phyloP scores from a whole-genome alignment of 129 eudicot species.

The Flaveria sonorensis region DNA sequence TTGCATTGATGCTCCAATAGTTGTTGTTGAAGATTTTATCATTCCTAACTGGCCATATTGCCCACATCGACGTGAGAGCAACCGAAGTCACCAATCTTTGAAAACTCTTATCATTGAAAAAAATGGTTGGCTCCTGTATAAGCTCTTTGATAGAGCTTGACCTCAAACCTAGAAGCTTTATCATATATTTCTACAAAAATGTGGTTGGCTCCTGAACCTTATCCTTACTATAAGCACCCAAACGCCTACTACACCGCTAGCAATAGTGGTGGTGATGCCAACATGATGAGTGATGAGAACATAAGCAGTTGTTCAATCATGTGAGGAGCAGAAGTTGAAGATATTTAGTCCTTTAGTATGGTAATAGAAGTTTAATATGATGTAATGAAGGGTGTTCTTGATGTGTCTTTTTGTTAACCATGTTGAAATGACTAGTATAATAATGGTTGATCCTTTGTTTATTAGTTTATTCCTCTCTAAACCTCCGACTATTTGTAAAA shows the following conservation, averaged over 20 bases:
- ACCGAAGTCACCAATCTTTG: no score
- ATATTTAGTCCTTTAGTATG: background rate
- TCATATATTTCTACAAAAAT: no score
- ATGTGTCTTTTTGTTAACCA: conserved; percentile 2
- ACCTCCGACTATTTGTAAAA: no score
- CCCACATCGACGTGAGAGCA: no score
- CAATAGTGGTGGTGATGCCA: conserved; percentile 20
- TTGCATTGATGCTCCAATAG: no score
- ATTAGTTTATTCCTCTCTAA: no score
- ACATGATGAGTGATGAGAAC: conserved; percentile 67
- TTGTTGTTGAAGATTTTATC: no score
- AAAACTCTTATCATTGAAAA: no score
- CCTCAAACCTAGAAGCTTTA: no score
- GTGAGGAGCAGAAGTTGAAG: conserved; percentile 42
- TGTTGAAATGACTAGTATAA: conserved; percentile 11
- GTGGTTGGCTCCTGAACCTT: conserved; percentile 36
- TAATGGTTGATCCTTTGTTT: conserved; percentile 14
- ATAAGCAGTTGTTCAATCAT: conserved; percentile 68
- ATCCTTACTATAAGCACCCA: conserved; percentile 29
- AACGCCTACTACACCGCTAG: conserved; percentile 35
- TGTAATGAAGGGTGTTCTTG: conserved; percentile 22
- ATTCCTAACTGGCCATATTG: no score
- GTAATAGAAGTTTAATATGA: conserved; percentile 16
- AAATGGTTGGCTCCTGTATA: no score
- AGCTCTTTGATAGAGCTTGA: no score